A percentile compares a stretch with the other conserved stretches of the same genome.
Evolutionary conservation across 2,329 filamentous ascomycete genomes (phyloP).

Genomic region (Sphaerulina populicola): DNA sequence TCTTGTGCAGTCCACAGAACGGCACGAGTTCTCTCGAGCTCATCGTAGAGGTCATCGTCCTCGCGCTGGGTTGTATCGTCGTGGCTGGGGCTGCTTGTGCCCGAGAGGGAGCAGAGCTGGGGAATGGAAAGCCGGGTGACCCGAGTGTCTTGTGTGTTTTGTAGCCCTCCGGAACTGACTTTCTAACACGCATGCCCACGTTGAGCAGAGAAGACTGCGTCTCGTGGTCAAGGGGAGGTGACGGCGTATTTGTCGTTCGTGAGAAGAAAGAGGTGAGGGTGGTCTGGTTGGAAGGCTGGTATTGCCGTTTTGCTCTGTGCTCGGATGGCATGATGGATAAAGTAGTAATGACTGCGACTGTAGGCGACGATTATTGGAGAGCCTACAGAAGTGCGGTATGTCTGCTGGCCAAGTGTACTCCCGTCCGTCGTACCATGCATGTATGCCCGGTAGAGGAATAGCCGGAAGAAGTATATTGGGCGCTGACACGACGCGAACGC

Average conservation of each 20-base stretch:
- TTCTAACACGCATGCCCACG: slow-evolving; percentile 90
- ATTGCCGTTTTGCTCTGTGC: slow-evolving; percentile 37
- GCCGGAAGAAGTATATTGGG: too few species aligned
- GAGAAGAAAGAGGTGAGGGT: slow-evolving; percentile 40
- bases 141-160: slow-evolving; percentile 55
- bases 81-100: slow-evolving; percentile 29
- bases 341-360: not conserved
- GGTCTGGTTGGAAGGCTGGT: slow-evolving; percentile 34
- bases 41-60: slow-evolving; percentile 10
- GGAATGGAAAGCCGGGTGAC: slow-evolving; percentile 22
- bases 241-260: slow-evolving; percentile 15
- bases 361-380: not conserved
- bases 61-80: slow-evolving; percentile 20
- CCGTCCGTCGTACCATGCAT: too few species aligned
- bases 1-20: slow-evolving; percentile 71
- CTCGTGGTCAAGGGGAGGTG: slow-evolving; percentile 50
- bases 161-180: slow-evolving; percentile 88
- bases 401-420: too few species aligned
- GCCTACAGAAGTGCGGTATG: too few species aligned
- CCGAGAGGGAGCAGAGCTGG: slow-evolving; percentile 21
- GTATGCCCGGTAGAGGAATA: too few species aligned
- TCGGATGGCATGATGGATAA: slow-evolving; percentile 6
- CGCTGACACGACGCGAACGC: not conserved
- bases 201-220: slow-evolving; percentile 77
- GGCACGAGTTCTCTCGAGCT: slow-evolving; percentile 57